phyloP scores from a whole-genome alignment of 176 grass and related monocot genomes.

The Chloris gayana region DNA sequence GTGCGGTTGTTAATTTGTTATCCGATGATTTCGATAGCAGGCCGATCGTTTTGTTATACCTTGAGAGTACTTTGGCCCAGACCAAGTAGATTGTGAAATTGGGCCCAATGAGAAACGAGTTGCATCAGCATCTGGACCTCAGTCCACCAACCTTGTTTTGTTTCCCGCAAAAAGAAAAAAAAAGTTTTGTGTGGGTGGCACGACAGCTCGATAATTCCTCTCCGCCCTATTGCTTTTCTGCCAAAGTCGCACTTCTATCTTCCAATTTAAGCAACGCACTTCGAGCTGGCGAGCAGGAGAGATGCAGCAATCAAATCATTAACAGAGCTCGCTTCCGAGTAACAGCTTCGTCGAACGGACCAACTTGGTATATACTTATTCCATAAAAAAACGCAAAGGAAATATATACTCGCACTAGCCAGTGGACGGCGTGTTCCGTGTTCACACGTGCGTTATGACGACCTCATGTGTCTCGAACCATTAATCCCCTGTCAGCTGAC shows the following conservation, averaged over 20 bases:
- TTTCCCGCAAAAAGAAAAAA: no score
- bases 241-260: no score
- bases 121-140: neutral
- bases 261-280: no score
- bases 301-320: neutral
- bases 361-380: no score
- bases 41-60: neutral
- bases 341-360: neutral
- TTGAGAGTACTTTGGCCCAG: neutral
- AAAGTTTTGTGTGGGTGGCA: no score
- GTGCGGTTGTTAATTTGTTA: neutral
- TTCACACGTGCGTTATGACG: constrained; percentile 34
- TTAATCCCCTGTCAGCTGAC: neutral
- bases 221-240: no score
- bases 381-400: no score
- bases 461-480: neutral
- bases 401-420: no score
- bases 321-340: neutral
- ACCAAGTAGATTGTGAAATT: neutral
- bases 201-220: no score
- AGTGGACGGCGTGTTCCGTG: neutral
- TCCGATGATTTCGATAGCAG: neutral
- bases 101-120: no score
- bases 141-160: neutral
- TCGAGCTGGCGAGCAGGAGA: no score